Conservation (phyloP, 345 rosid genomes). For the Cardamine resedifolia region DNA sequence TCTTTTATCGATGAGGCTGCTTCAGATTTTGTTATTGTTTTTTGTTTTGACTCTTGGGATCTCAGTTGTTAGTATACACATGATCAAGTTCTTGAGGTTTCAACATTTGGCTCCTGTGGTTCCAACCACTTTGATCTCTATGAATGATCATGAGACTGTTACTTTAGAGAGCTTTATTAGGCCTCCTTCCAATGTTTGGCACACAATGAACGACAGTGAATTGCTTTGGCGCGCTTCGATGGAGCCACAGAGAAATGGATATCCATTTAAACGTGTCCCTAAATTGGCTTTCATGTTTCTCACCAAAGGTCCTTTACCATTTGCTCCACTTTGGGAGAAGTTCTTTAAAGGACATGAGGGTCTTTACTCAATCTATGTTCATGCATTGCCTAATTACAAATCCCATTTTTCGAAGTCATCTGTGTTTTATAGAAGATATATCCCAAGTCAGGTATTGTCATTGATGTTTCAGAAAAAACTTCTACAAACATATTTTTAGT, state of each 20-base stretch:
- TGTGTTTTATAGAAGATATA: conserved; percentile 68
- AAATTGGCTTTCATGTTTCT: conserved; percentile 96
- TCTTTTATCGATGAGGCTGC: conserved; percentile 41
- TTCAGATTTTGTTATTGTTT: conserved; percentile 49
- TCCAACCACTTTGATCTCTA: conserved; percentile 39
- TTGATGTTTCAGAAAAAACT: not conserved
- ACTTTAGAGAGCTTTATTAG: conserved; percentile 48
- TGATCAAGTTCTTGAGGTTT: conserved; percentile 41
- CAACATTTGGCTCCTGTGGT: conserved; percentile 37
- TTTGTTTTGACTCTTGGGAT: conserved; percentile 51
- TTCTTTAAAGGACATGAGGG: conserved; percentile 72
- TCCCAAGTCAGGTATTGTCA: conserved; percentile 85
- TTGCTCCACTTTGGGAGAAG: conserved; percentile 90
- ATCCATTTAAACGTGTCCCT: conserved; percentile 73
- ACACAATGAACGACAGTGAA: conserved; percentile 72
- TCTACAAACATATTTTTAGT: not conserved
- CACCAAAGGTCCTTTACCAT: conserved; percentile 80
- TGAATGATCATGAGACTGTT: conserved; percentile 34
- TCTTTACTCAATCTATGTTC: conserved; percentile 71
- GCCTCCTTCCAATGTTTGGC: conserved; percentile 57
- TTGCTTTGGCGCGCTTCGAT: conserved; percentile 87
- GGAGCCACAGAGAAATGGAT: conserved; percentile 49
- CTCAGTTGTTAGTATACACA: conserved; percentile 51
- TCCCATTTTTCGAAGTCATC: conserved; percentile 53
- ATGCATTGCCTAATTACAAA: conserved; percentile 62